Evolutionary conservation across 1,139 yeast genomes (phyloP).

Genomic region (Kodamaea suecica): DNA sequence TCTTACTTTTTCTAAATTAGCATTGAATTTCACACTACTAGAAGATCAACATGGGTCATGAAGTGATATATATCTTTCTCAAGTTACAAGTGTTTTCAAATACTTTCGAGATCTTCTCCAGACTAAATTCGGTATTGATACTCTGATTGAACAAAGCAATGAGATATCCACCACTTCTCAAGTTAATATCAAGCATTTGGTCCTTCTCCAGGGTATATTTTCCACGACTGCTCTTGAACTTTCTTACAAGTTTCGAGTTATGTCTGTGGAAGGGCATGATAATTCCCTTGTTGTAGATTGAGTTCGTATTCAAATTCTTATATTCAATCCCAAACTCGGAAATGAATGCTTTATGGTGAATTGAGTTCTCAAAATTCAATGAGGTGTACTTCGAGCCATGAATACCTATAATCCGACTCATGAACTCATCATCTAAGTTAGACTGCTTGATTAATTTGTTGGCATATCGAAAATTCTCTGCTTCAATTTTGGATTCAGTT

Average conservation of each 20-base stretch:
- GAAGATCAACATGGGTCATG: too few species aligned
- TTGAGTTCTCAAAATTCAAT: constrained; percentile 38
- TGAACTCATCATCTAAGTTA: constrained; percentile 25
- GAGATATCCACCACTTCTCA: constrained; percentile 57
- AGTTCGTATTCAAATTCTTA: constrained; percentile 20
- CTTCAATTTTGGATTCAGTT: constrained; percentile 36
- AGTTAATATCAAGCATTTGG: constrained; percentile 36
- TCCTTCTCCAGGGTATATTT: background rate
- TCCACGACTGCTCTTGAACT: constrained; percentile 17
- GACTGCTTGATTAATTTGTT: constrained; percentile 29
- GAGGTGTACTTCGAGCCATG: constrained; percentile 32
- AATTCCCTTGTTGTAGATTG: constrained; percentile 45
- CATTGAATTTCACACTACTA: too few species aligned
- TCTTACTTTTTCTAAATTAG: too few species aligned
- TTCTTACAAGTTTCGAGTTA: constrained; percentile 40
- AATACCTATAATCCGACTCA: constrained; percentile 50
- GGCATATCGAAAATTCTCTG: constrained; percentile 41
- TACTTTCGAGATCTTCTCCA: constrained; percentile 45
- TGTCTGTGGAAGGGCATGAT: constrained; percentile 51
- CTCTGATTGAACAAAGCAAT: constrained; percentile 48
- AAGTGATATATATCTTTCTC: constrained; percentile 36
- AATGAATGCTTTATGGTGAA: constrained; percentile 49
- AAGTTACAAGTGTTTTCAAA: constrained; percentile 37
- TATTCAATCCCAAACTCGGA: constrained; percentile 57
- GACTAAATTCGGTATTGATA: constrained; percentile 28